These are phyloP conservation scores for Elaeis oleifera DNA, from an alignment of 202 grass and related monocot species.

Conservation along the genomic window DNA sequence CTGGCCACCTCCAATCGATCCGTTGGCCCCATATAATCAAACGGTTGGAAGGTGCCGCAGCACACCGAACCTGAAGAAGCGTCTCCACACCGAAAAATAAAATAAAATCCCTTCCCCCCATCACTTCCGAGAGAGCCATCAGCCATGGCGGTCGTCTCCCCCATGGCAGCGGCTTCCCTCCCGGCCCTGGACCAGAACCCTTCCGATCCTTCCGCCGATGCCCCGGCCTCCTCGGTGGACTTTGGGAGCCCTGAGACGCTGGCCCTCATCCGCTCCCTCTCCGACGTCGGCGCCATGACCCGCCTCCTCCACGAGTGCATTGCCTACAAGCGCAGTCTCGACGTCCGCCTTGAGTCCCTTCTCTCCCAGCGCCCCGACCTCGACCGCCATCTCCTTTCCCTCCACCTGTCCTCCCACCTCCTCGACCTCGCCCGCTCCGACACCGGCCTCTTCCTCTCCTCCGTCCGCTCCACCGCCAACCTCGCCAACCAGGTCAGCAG, in stretches of 20 bases:
- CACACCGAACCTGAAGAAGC: too few relatives aligned
- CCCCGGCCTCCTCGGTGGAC: slow-evolving; percentile 27
- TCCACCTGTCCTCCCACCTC: slow-evolving; percentile 56
- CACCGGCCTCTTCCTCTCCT: slow-evolving; percentile 40
- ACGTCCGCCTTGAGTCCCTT: slow-evolving; percentile 62
- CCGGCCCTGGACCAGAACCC: slow-evolving; percentile 10
- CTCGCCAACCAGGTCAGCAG: slow-evolving; percentile 55
- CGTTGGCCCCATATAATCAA: too few relatives aligned
- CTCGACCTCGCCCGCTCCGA: slow-evolving; percentile 61
- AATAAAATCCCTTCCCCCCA: too few relatives aligned
- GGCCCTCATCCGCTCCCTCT: slow-evolving; percentile 50
- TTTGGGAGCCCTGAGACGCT: slow-evolving; percentile 52
- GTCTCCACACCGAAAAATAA: too few relatives aligned
- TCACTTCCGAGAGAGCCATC: too few relatives aligned
- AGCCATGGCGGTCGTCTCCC: background rate
- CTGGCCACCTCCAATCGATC: too few relatives aligned
- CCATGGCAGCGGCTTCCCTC: background rate
- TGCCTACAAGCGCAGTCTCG: slow-evolving; percentile 78
- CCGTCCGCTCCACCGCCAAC: slow-evolving; percentile 40
- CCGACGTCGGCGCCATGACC: slow-evolving; percentile 63
- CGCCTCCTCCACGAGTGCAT: slow-evolving; percentile 83
- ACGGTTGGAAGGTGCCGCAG: too few relatives aligned
- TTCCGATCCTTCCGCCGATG: background rate
- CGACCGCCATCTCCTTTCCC: slow-evolving; percentile 53
- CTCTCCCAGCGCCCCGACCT: slow-evolving; percentile 73